Evolutionary conservation across 441 rosid genomes (phyloP), one percentile per base, ranked within the genome.

Genomic region (Francoa sonchifolia): DNA sequence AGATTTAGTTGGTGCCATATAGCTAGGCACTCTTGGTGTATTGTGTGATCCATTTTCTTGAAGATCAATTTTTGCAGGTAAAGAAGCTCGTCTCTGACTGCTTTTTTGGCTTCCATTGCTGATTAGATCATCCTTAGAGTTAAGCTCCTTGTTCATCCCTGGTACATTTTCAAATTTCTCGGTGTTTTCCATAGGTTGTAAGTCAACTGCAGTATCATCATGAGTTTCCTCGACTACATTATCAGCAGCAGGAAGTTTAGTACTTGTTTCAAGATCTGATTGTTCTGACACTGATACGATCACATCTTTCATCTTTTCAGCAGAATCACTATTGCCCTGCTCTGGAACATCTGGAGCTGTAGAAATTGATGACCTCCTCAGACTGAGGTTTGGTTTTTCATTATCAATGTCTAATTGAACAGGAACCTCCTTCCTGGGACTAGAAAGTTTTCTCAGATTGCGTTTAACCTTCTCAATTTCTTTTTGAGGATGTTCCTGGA

Each of bases 1-100:
- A 58, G 82, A 78, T 61, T 64, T 69, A 49, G 94, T 87, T 5
- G 83, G 82, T 20, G 86, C 82, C 97, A 82, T 82, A 61, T 80
- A 87, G 63, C 89, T 76, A 6, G 89, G 97, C 45, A 64, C 49
- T 63, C 67, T 77, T 16, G 71, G 54, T 6, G 65, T 44, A 50
- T 63, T 71, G 32, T 57, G 78, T 14, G 50, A 23, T 19, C 55
- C 76, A 15, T 64, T 66, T 58, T 71, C 79, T 57, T 59, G 65
- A 36, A 47, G 50, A 52, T 72, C 82, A 52, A 68, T 40, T 33
- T 72, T 71, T 32, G 58, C 63, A 60, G 82, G 74, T 21, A 65
- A 53, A 40, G 90, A 74, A n/a, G 57, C 65, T 64, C 74, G 66
- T 72, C 79, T 76, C 38, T 71, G 65, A 42, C 54, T 73, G 42